phyloP scores from a whole-genome alignment of 805 yeast species.

The Clavispora fructus region DNA sequence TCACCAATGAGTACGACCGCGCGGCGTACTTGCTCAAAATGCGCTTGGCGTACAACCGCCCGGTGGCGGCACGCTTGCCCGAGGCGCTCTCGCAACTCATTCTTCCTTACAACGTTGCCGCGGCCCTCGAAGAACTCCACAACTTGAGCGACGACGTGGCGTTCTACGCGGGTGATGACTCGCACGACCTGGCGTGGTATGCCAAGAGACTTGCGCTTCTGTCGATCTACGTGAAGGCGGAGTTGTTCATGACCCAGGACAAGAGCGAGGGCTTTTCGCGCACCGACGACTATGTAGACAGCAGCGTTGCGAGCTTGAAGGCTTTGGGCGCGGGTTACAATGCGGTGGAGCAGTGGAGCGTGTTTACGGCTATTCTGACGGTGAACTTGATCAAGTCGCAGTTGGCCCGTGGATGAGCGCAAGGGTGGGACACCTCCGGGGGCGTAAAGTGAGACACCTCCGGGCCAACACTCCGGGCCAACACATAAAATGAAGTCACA shows the following conservation, averaged over 20 bases:
- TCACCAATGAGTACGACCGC: constrained; percentile 34
- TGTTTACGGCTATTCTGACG: constrained; percentile 60
- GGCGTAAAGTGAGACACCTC: too few relatives aligned
- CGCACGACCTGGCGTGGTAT: constrained; percentile 89
- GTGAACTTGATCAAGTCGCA: constrained; percentile 70
- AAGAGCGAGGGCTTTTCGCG: constrained; percentile 46
- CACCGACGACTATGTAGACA: constrained; percentile 62
- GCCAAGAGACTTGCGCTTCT: constrained; percentile 72
- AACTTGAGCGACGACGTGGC: constrained; percentile 79
- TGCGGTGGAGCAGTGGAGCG: constrained; percentile 68
- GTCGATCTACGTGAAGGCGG: constrained; percentile 67
- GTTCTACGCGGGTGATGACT: constrained; percentile 69
- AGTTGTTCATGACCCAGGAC: constrained; percentile 78
- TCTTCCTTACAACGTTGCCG: constrained; percentile 55
- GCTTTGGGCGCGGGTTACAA: constrained; percentile 56
- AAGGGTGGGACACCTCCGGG: too few relatives aligned
- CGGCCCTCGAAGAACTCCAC: constrained; percentile 63
- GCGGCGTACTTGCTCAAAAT: constrained; percentile 41
- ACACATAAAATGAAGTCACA: too few relatives aligned
- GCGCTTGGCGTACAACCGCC: constrained; percentile 49
- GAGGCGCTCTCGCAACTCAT: constrained; percentile 57
- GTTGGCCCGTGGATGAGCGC: constrained; percentile 49
- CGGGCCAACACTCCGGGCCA: too few relatives aligned
- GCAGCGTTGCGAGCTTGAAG: constrained; percentile 50
- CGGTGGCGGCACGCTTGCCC: constrained; percentile 39